Percentiles rank a stretch among this genome's conserved stretches.
Conservation (phyloP, 2,329 filamentous ascomycete species). For the Hirsutella minnesotensis region DNA sequence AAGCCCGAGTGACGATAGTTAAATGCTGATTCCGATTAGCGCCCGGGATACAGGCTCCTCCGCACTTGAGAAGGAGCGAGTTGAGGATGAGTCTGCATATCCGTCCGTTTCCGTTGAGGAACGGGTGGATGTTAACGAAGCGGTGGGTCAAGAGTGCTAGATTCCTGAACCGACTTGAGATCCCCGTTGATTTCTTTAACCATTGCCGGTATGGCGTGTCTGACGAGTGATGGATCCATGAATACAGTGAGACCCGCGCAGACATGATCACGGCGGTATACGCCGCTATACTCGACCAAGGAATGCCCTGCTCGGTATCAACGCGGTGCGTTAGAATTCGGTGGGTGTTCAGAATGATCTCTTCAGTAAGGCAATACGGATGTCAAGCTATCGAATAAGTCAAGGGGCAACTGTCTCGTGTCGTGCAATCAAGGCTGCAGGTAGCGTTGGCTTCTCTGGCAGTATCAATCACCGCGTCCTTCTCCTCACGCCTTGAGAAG, state of each 20-base stretch:
- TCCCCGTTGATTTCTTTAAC: constrained; percentile 10
- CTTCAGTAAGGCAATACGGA: constrained; percentile 11
- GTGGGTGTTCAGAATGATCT: constrained; percentile 13
- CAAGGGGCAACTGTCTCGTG: too few relatives aligned
- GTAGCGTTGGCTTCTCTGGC: too few relatives aligned
- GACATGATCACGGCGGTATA: background rate
- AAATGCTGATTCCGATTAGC: background rate
- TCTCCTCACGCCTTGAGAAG: too few relatives aligned
- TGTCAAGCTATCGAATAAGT: too few relatives aligned
- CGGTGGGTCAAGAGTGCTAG: constrained; percentile 9
- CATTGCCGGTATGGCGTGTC: constrained; percentile 12
- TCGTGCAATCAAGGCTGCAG: too few relatives aligned
- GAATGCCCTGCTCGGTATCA: constrained; percentile 4
- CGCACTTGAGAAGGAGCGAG: constrained; percentile 17
- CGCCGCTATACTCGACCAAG: constrained; percentile 10
- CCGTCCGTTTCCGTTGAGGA: constrained; percentile 22
- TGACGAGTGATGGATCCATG: constrained; percentile 3
- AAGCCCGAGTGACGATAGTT: background rate
- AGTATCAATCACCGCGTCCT: too few relatives aligned
- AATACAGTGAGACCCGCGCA: background rate
- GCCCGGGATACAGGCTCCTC: constrained; percentile 2
- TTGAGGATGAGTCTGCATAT: constrained; percentile 21
- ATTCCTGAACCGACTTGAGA: constrained; percentile 5
- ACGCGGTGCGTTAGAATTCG: constrained; percentile 9
- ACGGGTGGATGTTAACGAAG: constrained; percentile 23